These are phyloP conservation scores for Kurtzmaniella natalensis DNA, from an alignment of 1,139 yeast species.

Conservation along the genomic window DNA sequence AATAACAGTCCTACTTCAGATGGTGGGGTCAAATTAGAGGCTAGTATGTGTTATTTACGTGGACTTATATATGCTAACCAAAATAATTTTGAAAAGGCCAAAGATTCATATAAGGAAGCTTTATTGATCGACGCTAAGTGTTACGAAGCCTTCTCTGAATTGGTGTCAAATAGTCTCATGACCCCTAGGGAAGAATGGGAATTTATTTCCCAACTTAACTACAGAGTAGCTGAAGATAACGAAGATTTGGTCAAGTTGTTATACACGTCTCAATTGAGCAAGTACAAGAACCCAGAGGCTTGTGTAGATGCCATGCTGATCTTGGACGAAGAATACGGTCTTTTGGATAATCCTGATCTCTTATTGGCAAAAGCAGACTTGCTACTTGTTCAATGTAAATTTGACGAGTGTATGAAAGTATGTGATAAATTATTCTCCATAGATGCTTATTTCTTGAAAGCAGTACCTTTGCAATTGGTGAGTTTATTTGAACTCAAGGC, in stretches of 20 bases:
- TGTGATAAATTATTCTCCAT: constrained; percentile 62
- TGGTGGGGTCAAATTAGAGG: constrained; percentile 81
- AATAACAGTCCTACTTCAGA: constrained; percentile 25
- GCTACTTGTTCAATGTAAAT: constrained; percentile 73
- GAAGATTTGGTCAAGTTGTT: constrained; percentile 73
- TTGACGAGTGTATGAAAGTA: constrained; percentile 66
- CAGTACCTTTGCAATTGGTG: constrained; percentile 76
- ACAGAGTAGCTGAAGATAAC: constrained; percentile 73
- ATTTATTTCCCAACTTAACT: constrained; percentile 61
- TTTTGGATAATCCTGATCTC: constrained; percentile 67
- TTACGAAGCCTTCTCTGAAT: constrained; percentile 85
- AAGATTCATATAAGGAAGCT: constrained; percentile 85
- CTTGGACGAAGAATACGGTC: constrained; percentile 65
- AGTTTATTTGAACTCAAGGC: constrained; percentile 84
- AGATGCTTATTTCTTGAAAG: constrained; percentile 70
- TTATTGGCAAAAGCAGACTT: constrained; percentile 68
- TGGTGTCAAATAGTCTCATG: constrained; percentile 68
- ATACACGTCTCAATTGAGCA: constrained; percentile 73
- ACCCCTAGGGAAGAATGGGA: constrained; percentile 90
- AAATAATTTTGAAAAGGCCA: constrained; percentile 82
- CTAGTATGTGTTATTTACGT: constrained; percentile 80
- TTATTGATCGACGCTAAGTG: constrained; percentile 85
- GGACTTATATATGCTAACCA: constrained; percentile 83
- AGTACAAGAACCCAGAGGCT: constrained; percentile 57
- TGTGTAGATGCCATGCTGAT: constrained; percentile 65